Evolutionary conservation across 257 asterid species (phyloP).

Genomic region (Verbascum thapsus): DNA sequence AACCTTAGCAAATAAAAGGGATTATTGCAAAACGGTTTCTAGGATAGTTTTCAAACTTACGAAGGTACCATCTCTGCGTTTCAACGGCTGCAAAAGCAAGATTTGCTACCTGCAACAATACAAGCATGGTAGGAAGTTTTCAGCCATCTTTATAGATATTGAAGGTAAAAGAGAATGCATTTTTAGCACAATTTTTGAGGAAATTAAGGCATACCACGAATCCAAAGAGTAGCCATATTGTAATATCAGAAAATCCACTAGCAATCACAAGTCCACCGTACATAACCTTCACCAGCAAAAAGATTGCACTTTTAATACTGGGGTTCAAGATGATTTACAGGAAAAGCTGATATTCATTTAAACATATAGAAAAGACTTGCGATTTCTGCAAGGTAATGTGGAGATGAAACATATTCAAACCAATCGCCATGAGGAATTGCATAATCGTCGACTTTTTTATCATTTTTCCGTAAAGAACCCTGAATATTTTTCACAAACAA

Average conservation of each 20-base stretch:
- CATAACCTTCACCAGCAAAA: slow-evolving; percentile 54
- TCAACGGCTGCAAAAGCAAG: slow-evolving; percentile 77
- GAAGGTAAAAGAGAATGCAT: not conserved
- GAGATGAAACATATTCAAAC: slow-evolving; percentile 88
- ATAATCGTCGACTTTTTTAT: slow-evolving; percentile 43
- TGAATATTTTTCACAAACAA: slow-evolving; percentile 33
- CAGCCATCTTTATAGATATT: not conserved
- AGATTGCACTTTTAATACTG: not conserved
- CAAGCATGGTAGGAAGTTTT: not conserved
- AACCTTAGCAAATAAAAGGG: slow-evolving; percentile 53
- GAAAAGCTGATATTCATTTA: slow-evolving; percentile 8
- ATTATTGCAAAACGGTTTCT: slow-evolving; percentile 58
- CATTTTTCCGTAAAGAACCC: slow-evolving; percentile 71
- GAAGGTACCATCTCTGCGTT: slow-evolving; percentile 80
- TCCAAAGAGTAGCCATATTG: slow-evolving; percentile 69
- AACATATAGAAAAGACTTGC: slow-evolving; percentile 42
- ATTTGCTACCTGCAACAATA: slow-evolving; percentile 69
- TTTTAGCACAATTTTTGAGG: slow-evolving; percentile 4
- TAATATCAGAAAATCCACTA: slow-evolving; percentile 70
- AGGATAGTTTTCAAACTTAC: slow-evolving; percentile 82
- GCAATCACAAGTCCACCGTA: slow-evolving; percentile 80
- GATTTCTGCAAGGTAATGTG: slow-evolving; percentile 93
- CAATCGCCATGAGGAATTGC: slow-evolving; percentile 82
- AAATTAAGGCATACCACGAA: slow-evolving; percentile 58
- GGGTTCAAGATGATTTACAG: slow-evolving; percentile 1